Evolutionary conservation across 2,329 filamentous ascomycete genomes (phyloP).

Genomic region (Fusarium concolor): DNA sequence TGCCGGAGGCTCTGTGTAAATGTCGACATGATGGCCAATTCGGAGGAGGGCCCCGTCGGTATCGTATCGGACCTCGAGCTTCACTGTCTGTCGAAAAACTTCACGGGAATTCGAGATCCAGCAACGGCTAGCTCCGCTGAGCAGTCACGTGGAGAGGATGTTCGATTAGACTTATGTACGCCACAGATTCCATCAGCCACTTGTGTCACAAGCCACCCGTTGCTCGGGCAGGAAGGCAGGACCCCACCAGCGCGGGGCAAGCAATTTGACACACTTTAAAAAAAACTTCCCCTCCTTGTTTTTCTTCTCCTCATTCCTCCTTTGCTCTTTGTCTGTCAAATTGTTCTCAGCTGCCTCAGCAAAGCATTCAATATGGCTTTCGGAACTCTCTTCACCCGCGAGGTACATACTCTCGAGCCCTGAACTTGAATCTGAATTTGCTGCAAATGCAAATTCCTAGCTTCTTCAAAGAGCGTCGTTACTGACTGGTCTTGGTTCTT

Average conservation of each 20-base stretch:
- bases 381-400: conserved; percentile 94
- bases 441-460: conserved; percentile 15
- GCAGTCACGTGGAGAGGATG: conserved; percentile 43
- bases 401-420: conserved; percentile 64
- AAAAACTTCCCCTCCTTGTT: conserved; percentile 49
- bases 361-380: conserved; percentile 81
- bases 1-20: conserved; percentile 52
- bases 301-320: conserved; percentile 43
- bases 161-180: neutral
- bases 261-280: conserved; percentile 48
- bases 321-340: conserved; percentile 41
- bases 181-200: conserved; percentile 34
- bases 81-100: conserved; percentile 46
- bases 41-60: conserved; percentile 42
- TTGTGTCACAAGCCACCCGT: conserved; percentile 34
- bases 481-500: conserved; percentile 47
- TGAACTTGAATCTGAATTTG: conserved; percentile 31
- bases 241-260: conserved; percentile 52
- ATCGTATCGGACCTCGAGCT: conserved; percentile 40
- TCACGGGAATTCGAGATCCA: conserved; percentile 34
- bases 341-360: conserved; percentile 46
- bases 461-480: conserved; percentile 47
- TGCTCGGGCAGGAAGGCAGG: conserved; percentile 45
- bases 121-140: conserved; percentile 20
- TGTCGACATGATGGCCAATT: conserved; percentile 51